Evolutionary conservation across 1,284 basidiomycete species (phyloP).

Genomic region (Agroathelia rolfsii): DNA sequence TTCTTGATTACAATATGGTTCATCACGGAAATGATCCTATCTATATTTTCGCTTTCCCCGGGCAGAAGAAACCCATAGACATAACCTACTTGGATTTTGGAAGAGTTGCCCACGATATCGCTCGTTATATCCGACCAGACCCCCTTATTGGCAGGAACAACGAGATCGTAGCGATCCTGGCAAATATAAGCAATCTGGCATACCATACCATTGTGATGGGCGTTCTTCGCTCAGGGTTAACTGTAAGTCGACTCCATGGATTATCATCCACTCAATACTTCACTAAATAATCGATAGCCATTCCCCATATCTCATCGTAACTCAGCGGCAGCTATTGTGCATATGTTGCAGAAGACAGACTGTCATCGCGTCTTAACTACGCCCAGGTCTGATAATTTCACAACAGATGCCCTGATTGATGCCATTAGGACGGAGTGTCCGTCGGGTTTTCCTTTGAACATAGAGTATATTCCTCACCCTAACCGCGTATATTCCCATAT

Average conservation of each 20-base stretch:
- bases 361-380: slow-evolving; percentile 24
- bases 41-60: slow-evolving; percentile 14
- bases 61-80: slow-evolving; percentile 5
- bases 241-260: slow-evolving; percentile 18
- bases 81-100: slow-evolving; percentile 22
- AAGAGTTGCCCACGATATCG: slow-evolving; percentile 20
- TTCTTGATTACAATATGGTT: slow-evolving; percentile 15
- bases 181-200: slow-evolving; percentile 20
- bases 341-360: slow-evolving; percentile 21
- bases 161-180: slow-evolving; percentile 19
- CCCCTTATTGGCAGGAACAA: slow-evolving; percentile 11
- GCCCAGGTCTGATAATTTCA: slow-evolving; percentile 13
- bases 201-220: slow-evolving; percentile 23
- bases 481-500: slow-evolving; percentile 22
- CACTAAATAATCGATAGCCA: slow-evolving; percentile 12
- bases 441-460: slow-evolving; percentile 2
- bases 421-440: slow-evolving; percentile 15
- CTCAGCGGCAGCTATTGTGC: slow-evolving; percentile 21
- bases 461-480: slow-evolving; percentile 23
- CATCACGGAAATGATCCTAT: slow-evolving; percentile 12
- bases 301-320: slow-evolving; percentile 28
- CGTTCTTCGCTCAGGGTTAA: slow-evolving; percentile 19
- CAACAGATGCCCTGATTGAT: slow-evolving; percentile 17
- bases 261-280: neutral
- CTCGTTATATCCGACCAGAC: slow-evolving; percentile 18